Percentiles rank a stretch among this genome's conserved stretches.
phyloP scores from a whole-genome alignment of 2,329 filamentous ascomycete species.

The Leptosphaerulina australis region DNA sequence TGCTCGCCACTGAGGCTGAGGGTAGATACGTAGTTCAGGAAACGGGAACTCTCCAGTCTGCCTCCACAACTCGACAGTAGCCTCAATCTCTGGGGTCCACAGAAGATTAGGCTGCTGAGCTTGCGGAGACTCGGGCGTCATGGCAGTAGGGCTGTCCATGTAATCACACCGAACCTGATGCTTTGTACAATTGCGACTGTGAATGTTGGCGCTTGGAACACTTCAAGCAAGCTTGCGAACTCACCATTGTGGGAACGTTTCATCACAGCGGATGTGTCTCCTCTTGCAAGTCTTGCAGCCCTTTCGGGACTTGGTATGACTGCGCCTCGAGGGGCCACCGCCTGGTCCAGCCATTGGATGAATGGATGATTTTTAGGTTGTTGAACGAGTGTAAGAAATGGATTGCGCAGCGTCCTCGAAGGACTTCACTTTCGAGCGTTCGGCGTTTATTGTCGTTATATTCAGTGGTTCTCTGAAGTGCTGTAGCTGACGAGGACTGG shows the following conservation, averaged over 20 bases:
- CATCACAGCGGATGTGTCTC: constrained; percentile 96
- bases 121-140: constrained; percentile 60
- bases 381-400: constrained; percentile 26
- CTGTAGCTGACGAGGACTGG: constrained; percentile 22
- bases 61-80: constrained; percentile 81
- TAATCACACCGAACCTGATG: constrained; percentile 99
- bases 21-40: constrained; percentile 76
- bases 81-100: constrained; percentile 86
- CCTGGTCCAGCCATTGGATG: constrained; percentile 83
- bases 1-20: constrained; percentile 72
- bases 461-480: constrained; percentile 18
- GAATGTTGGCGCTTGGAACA: constrained; percentile 28
- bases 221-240: constrained; percentile 30
- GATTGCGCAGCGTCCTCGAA: constrained; percentile 18
- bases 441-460: constrained; percentile 17
- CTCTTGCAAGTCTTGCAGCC: constrained; percentile 98
- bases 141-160: constrained; percentile 79
- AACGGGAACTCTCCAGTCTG: constrained; percentile 85
- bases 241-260: constrained; percentile 97
- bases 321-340: constrained; percentile 86
- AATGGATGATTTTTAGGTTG: background rate
- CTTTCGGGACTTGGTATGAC: constrained; percentile 98
- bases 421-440: constrained; percentile 21
- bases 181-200: constrained; percentile 95
- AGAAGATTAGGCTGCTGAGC: constrained; percentile 68